Base-by-base conservation (phyloP, 768 basidiomycete species). In the Peribolospora kevripleyi region DNA sequence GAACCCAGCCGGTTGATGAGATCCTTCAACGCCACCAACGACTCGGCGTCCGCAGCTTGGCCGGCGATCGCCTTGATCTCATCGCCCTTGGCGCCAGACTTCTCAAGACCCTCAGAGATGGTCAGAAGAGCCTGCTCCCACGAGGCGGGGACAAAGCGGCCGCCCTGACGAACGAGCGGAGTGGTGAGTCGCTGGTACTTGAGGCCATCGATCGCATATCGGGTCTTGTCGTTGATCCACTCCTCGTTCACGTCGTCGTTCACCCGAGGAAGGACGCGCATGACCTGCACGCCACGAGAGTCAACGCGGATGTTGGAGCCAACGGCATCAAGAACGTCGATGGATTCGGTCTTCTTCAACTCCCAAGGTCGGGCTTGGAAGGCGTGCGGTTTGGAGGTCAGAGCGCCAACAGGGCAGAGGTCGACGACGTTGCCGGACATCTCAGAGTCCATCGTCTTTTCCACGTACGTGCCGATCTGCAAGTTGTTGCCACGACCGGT, bases 181-280 rank as follows among this genome's bases (percentile, higher is more conserved):
- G 80, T 81, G 3, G 90, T 95, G 62, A 98, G 72, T 25, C 91
- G 82, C 68, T 98, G 93, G 74, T 86, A 91, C 64, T 78, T 79
- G 41, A 98, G 75, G 7, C 93, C 93, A 63, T 98, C 93, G 67
- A 88, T 83, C 1, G 91, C 84, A 67, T 87, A 88, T 55, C 93
- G 83, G 2, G 91, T 88, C 75, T 98, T 98, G 75, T 98, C 93
- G 68, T 76, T 87, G 67, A 98, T 91, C 93, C 93, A 97, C 68
- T 98, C 93, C 72, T 98, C 93, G 68, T 98, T 98, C 60, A 98
- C 80, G 61, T 93, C 84, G 68, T 97, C 93, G 66, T 95, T 97
- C 51, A 85, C 84, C 64, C 83, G 77, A 1, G 93, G 93, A 65
- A 93, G 88, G 61, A 98, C 76, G 51, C 93, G 81, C 90, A 97